Evolutionary conservation across 192 early-diverging fungal species (phyloP), one percentile per base, ranked within the genome.

Genomic region (Backusella morwellensis): DNA sequence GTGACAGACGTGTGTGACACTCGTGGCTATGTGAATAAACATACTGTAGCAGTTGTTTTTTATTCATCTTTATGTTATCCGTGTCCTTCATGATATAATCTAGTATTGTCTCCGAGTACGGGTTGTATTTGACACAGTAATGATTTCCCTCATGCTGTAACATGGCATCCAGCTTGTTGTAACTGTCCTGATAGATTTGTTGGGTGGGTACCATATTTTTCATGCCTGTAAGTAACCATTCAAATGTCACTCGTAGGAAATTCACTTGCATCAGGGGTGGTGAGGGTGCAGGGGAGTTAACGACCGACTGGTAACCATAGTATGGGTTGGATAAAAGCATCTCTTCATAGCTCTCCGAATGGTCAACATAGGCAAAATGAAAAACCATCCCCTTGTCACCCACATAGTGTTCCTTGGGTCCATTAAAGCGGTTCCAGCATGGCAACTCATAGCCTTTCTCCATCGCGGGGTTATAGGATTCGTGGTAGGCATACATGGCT

Each of bases 121-220:
- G 47, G 68, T 82, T 74, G 52, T 82, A 82, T 32, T 78, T 82
- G 19, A 75, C 75, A 66, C 76, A 82, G 12, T 74, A 72, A 68
- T 75, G 54, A 1, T 66, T 21, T 7, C 74, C 76, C 14, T 23
- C 21, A 14, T 14, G 21, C 26, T 63, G 21, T 5, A 82, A 41
- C 3, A 35, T 23, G 1, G 26, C 12, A 19, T 74, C 47, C 1
- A 82, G 35, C 19, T 19, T 23, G 6, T 34, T 12, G n/a, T 75
- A 82, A 1, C 77, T 50, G 2, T 70, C 41, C 5, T 50, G 21
- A 29, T 75, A 82, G 23, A 82, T 81, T 42, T 81, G 76, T 26
- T 50, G n/a, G 15, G 38, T 5, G 5, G 56, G 77, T 2, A 76
- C 44, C 29, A 52, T 72, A 1, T 34, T 8, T 0, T 36, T 36